These are phyloP conservation scores for Globisporangium emineosum DNA, from an alignment of 352 stramenopile species.

Conservation along the genomic window DNA sequence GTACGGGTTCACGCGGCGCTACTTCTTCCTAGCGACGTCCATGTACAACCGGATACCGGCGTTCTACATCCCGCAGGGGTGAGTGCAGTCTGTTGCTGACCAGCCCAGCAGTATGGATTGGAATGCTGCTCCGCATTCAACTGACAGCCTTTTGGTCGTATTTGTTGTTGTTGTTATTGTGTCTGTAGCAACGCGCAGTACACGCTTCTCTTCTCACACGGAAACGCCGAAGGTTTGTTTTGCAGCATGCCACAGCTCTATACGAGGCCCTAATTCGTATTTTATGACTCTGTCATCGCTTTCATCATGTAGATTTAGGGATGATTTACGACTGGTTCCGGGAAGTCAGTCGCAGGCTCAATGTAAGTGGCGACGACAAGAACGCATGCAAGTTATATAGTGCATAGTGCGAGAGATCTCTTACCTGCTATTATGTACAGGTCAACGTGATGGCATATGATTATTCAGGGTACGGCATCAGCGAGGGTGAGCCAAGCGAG, in stretches of 20 bases:
- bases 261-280: background rate
- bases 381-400: background rate
- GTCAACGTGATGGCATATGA: slow-evolving; percentile 91
- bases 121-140: background rate
- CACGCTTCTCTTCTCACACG: slow-evolving; percentile 96
- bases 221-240: slow-evolving; percentile 91
- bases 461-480: slow-evolving; percentile 98
- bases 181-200: slow-evolving; percentile 83
- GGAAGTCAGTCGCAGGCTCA: slow-evolving; percentile 81
- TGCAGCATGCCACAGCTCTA: background rate
- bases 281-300: background rate
- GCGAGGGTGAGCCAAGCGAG: slow-evolving; percentile 90
- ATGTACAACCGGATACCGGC: slow-evolving; percentile 90
- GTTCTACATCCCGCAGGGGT: slow-evolving; percentile 94
- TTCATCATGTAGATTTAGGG: slow-evolving; percentile 78
- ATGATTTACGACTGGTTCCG: slow-evolving; percentile 98
- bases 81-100: too few species aligned
- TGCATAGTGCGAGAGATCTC: background rate
- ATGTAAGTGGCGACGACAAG: slow-evolving; percentile 30
- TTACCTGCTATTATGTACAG: slow-evolving; percentile 30
- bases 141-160: background rate
- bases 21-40: slow-evolving; percentile 93
- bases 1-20: slow-evolving; percentile 79
- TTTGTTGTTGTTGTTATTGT: background rate
- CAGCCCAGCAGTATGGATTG: background rate